Conservation (phyloP, 805 yeast species). For the Metschnikowia continentalis region DNA sequence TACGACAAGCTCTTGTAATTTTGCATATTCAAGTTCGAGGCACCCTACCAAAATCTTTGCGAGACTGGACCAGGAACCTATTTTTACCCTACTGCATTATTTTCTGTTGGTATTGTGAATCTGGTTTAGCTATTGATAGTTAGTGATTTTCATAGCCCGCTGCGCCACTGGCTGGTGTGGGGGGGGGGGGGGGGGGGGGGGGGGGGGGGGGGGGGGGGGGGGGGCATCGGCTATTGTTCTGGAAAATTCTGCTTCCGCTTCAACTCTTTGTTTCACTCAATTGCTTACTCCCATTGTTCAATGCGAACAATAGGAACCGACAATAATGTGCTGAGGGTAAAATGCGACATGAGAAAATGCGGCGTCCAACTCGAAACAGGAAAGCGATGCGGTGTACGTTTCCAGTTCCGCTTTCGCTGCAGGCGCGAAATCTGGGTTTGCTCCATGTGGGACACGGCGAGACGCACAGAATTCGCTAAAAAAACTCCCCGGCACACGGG, state of each 20-base stretch:
- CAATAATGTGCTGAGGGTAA: background rate
- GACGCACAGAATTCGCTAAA: background rate
- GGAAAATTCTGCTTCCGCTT: background rate
- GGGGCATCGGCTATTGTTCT: background rate
- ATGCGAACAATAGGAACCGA: background rate
- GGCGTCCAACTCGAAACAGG: background rate
- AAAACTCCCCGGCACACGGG: background rate
- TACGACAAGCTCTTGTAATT: background rate
- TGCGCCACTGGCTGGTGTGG: background rate
- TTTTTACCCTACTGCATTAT: background rate
- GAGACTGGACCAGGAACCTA: background rate
- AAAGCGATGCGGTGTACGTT: background rate
- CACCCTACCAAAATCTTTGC: background rate
- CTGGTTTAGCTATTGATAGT: background rate
- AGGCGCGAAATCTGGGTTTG: background rate
- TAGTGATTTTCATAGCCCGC: too few relatives aligned
- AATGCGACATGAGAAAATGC: background rate
- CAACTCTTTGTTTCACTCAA: background rate
- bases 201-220: too few relatives aligned
- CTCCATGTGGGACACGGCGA: background rate
- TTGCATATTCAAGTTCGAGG: background rate
- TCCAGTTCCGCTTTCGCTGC: background rate
- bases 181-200: too few relatives aligned
- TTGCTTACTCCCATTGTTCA: background rate
- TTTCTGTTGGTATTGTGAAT: background rate